Base-by-base conservation (phyloP, 2,329 filamentous ascomycete species). In the Xylaria sp. region DNA sequence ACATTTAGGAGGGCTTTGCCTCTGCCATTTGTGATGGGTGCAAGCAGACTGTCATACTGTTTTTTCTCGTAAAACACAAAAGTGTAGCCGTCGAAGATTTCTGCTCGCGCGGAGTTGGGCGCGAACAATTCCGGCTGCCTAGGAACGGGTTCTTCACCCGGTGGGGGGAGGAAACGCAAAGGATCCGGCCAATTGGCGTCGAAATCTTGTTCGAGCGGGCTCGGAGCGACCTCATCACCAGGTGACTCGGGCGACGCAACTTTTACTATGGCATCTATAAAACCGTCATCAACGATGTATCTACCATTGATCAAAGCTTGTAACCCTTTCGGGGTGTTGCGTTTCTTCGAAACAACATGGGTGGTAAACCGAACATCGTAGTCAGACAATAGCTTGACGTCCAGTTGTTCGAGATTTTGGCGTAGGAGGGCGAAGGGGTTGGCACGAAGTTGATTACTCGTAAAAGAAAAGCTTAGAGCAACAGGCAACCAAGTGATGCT, bases 291-390 rank as follows among this genome's bases (percentile, higher is more conserved):
- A 12, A 98, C 93, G 50, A 98, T 90, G 73, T 90, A 88, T 79
- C 87, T 91, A 16, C 88, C 93, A 75, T 94, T 92, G 44, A 98
- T 90, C 10, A 99, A 84, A 1, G 93, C 95, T 77, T 97, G 93
- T 2, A 99, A 84, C 0, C 93, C 93, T 72, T 93, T 94, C 0
- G 94, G 88, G 0, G 93, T 95, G 78, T 98, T 99, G 57, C 96
- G 88, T 81, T 97, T 98, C 78, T 90, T 92, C 8, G 93, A 90
- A 40, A 98, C 90, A 12, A 97, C 92, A 79, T 98, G 94, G 0
- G 95, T 97, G 0, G 95, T 98, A 32, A 87, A 82, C 18, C 83
- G 85, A 29, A 86, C 82, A 27, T 92, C 82, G 79, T 93, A 98
- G 3, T 94, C 90, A 51, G 88, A 84, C 16, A 92, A 83, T 16